Conservation (phyloP, 1,139 yeast species). For the Entelexis paramagnoliae region DNA sequence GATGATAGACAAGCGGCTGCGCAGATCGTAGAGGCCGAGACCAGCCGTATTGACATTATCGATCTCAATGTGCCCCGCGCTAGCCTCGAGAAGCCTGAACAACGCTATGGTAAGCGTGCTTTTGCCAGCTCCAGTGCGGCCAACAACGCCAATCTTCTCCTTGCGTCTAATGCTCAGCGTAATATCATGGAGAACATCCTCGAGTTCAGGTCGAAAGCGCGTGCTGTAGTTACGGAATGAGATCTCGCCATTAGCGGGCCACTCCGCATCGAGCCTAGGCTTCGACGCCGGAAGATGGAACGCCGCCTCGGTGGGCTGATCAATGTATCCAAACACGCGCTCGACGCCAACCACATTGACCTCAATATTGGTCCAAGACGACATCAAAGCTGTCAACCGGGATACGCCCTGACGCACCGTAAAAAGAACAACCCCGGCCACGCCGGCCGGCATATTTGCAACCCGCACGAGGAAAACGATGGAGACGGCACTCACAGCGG, state of each 20-base stretch:
- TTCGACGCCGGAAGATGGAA: conserved; percentile 31
- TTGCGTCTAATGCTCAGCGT: conserved; percentile 42
- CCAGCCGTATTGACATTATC: conserved; percentile 48
- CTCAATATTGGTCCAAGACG: conserved; percentile 21
- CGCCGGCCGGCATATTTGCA: conserved; percentile 45
- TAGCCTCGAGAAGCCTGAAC: conserved; percentile 60
- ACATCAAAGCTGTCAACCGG: conserved; percentile 16
- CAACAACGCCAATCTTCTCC: conserved; percentile 72
- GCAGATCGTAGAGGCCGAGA: conserved; percentile 47
- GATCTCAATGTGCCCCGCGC: conserved; percentile 42
- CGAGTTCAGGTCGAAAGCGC: conserved; percentile 46
- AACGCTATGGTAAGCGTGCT: conserved; percentile 59
- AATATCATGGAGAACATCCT: conserved; percentile 46
- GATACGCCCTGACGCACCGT: conserved; percentile 16
- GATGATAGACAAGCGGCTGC: conserved; percentile 51
- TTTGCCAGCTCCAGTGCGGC: conserved; percentile 81
- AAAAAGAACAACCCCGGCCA: conserved; percentile 64
- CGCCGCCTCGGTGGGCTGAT: conserved; percentile 48
- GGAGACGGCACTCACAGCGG: conserved; percentile 45
- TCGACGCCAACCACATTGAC: conserved; percentile 59
- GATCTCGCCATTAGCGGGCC: conserved; percentile 56
- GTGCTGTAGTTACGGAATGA: conserved; percentile 51
- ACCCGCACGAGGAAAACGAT: conserved; percentile 43
- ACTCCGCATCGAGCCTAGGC: conserved; percentile 32
- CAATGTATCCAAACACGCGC: conserved; percentile 58